A percentile compares a stretch with the other conserved stretches of the same genome.
phyloP scores from a whole-genome alignment of 2,329 filamentous ascomycete species.

The Hymenoscyphus fraxineus region DNA sequence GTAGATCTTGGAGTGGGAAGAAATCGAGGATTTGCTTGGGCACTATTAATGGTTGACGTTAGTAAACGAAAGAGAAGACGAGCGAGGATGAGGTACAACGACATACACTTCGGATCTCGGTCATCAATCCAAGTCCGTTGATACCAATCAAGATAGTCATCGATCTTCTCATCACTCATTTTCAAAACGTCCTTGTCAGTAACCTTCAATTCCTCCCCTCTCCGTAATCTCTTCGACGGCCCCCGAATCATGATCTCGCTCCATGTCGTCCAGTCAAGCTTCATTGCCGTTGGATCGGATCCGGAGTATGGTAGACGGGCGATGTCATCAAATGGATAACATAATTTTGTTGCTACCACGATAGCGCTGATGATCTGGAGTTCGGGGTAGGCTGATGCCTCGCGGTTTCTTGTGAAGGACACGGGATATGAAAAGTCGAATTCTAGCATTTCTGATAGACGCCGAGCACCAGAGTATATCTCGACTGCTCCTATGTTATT shows the following conservation, averaged over 20 bases:
- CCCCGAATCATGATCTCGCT: slow-evolving; percentile 42
- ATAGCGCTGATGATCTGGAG: slow-evolving; percentile 67
- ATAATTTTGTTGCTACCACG: slow-evolving; percentile 72
- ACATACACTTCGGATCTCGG: slow-evolving; percentile 38
- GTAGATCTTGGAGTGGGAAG: slow-evolving; percentile 34
- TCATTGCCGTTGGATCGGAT: slow-evolving; percentile 54
- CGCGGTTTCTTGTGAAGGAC: slow-evolving; percentile 39
- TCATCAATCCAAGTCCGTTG: slow-evolving; percentile 60
- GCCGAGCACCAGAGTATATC: slow-evolving; percentile 55
- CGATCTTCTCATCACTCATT: slow-evolving; percentile 60
- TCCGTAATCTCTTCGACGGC: slow-evolving; percentile 30
- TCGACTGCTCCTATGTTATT: slow-evolving; percentile 49
- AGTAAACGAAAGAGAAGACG: not conserved
- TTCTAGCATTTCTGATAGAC: slow-evolving; percentile 41
- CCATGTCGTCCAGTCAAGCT: slow-evolving; percentile 74
- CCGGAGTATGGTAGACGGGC: slow-evolving; percentile 47
- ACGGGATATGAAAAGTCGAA: slow-evolving; percentile 57
- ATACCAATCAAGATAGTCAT: slow-evolving; percentile 79
- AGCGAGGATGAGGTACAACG: not conserved
- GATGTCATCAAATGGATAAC: slow-evolving; percentile 68
- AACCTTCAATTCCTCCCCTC: slow-evolving; percentile 49
- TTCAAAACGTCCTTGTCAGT: slow-evolving; percentile 58
- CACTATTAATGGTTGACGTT: slow-evolving; percentile 24
- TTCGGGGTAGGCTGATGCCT: slow-evolving; percentile 66
- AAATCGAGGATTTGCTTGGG: slow-evolving; percentile 34